phyloP scores from a whole-genome alignment of 768 basidiomycete species.

The Tricholoma flavovirens region DNA sequence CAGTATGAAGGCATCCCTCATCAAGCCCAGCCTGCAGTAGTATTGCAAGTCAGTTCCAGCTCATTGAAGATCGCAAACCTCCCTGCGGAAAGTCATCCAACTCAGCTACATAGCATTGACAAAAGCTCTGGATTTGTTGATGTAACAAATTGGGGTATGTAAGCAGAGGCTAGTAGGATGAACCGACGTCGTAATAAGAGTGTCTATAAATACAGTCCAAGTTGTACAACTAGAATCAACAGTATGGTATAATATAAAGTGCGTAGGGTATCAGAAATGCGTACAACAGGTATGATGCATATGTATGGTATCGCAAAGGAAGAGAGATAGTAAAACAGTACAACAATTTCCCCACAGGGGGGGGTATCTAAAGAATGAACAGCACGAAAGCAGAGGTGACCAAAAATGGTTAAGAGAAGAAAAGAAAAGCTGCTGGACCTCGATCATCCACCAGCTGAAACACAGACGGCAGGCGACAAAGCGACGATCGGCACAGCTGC shows the following conservation, averaged over 20 bases:
- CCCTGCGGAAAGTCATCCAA: too few species aligned
- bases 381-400: not conserved
- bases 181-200: not conserved
- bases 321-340: not conserved
- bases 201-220: not conserved
- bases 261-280: not conserved
- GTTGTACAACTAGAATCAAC: not conserved
- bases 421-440: not conserved
- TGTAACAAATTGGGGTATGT: too few species aligned
- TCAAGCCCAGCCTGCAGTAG: too few species aligned
- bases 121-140: too few species aligned
- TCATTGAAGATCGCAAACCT: too few species aligned
- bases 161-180: too few species aligned
- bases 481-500: not conserved
- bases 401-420: not conserved
- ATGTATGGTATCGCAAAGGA: slow-evolving; percentile 1
- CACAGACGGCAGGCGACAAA: not conserved
- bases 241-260: not conserved
- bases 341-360: not conserved
- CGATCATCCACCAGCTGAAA: not conserved
- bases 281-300: not conserved
- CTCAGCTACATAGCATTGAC: too few species aligned
- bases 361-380: not conserved
- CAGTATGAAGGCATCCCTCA: too few species aligned
- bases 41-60: too few species aligned